Conservation (phyloP, 345 rosid species). For the Lepidium africanum region DNA sequence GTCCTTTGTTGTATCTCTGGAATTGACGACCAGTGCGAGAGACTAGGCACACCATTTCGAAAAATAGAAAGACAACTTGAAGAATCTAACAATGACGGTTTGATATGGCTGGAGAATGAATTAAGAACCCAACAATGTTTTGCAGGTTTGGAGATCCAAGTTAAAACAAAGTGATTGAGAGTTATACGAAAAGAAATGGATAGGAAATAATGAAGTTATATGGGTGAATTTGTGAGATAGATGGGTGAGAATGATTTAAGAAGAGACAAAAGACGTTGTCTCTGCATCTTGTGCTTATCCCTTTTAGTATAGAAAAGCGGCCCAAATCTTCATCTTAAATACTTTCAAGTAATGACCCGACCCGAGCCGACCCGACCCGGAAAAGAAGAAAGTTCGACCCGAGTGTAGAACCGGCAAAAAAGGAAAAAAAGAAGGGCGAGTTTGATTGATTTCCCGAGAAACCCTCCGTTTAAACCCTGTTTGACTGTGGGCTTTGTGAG, state of each 20-base stretch:
- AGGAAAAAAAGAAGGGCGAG: conserved; percentile 9
- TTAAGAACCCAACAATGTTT: not conserved
- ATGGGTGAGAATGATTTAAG: not conserved
- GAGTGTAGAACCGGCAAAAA: not conserved
- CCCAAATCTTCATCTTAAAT: no score
- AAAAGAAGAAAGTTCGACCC: not conserved
- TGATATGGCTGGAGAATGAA: not conserved
- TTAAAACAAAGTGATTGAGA: not conserved
- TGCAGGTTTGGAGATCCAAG: conserved; percentile 3
- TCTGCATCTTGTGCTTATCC: conserved; percentile 17
- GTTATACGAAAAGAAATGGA: conserved; percentile 4
- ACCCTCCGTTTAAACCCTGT: conserved; percentile 22
- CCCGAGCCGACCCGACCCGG: conserved; percentile 6
- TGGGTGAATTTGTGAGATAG: no score
- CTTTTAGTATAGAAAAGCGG: conserved; percentile 20
- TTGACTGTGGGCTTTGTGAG: not conserved
- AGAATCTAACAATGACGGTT: conserved; percentile 2
- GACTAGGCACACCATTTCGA: conserved; percentile 47
- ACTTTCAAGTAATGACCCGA: not conserved
- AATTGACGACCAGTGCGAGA: conserved; percentile 67
- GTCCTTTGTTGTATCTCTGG: conserved; percentile 69
- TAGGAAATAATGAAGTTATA: not conserved
- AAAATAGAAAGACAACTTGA: not conserved
- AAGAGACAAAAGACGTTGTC: conserved; percentile 15
- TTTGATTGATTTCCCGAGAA: conserved; percentile 4